phyloP scores from a whole-genome alignment of 768 basidiomycete genomes.

The Auricularia cornea region DNA sequence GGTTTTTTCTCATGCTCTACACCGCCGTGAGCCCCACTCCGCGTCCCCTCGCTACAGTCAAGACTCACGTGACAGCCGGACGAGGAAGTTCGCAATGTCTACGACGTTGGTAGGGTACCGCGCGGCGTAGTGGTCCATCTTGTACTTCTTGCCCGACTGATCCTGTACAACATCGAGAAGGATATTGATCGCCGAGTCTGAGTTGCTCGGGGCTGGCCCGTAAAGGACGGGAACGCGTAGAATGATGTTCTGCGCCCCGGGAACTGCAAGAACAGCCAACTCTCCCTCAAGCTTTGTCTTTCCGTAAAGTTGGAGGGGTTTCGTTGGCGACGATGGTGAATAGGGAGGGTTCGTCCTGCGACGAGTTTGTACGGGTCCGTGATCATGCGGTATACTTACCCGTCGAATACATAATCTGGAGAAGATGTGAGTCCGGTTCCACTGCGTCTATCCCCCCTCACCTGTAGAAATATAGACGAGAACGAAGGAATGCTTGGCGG shows the following conservation, averaged over 20 bases:
- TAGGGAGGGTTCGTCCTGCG: constrained; percentile 71
- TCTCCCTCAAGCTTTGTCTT: constrained; percentile 84
- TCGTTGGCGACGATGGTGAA: constrained; percentile 57
- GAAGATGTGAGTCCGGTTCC: not conserved
- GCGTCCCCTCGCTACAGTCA: not conserved
- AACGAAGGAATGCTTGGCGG: constrained; percentile 51
- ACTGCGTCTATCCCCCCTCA: no score
- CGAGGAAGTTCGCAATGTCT: constrained; percentile 81
- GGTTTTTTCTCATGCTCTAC: constrained; percentile 17
- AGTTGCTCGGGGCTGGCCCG: constrained; percentile 74
- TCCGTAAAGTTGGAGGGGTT: constrained; percentile 87
- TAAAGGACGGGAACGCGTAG: constrained; percentile 92
- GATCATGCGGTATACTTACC: constrained; percentile 18
- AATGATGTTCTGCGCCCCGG: constrained; percentile 53
- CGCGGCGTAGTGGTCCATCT: constrained; percentile 93
- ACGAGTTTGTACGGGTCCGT: not conserved
- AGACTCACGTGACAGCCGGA: constrained; percentile 57
- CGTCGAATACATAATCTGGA: constrained; percentile 92
- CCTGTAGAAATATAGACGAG: constrained; percentile 92
- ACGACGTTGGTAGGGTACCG: constrained; percentile 82
- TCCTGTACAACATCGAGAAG: constrained; percentile 81
- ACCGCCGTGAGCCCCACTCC: not conserved
- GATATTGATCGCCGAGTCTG: constrained; percentile 84
- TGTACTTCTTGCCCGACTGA: constrained; percentile 79
- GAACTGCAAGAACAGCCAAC: constrained; percentile 54